Percentiles rank a stretch among this genome's conserved stretches.
Evolutionary conservation across 352 stramenopile species (phyloP).

Genomic region (Globisporangium canariense): DNA sequence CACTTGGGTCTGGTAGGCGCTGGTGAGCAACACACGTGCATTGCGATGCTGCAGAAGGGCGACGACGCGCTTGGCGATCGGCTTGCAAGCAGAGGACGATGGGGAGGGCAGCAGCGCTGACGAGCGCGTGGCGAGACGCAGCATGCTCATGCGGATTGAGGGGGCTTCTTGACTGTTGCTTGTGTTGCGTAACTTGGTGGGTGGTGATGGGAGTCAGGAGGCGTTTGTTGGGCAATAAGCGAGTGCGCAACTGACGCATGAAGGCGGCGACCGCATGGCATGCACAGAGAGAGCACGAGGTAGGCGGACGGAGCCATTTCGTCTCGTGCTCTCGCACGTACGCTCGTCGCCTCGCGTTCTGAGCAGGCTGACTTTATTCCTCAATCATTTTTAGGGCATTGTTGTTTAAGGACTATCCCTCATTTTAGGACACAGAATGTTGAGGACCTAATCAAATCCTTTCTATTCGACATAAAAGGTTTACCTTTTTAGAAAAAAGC

Average conservation of each 20-base stretch:
- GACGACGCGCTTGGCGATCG: background rate
- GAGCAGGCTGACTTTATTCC: background rate
- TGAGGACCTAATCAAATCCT: too few relatives aligned
- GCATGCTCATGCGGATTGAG: background rate
- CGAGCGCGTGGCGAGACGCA: slow-evolving; percentile 4
- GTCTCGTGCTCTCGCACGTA: too few relatives aligned
- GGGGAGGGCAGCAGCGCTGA: background rate
- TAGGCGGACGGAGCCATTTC: slow-evolving; percentile 5
- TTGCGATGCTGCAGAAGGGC: slow-evolving; percentile 1
- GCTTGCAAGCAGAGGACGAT: background rate
- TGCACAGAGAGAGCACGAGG: background rate
- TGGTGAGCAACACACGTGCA: slow-evolving; percentile 16
- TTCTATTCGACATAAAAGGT: too few relatives aligned
- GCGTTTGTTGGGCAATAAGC: background rate
- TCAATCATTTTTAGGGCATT: too few relatives aligned
- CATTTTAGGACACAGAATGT: too few relatives aligned
- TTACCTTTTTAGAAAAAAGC: too few relatives aligned
- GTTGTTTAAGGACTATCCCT: too few relatives aligned
- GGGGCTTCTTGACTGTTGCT: background rate
- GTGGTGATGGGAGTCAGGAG: background rate
- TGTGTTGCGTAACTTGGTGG: background rate
- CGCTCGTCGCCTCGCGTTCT: slow-evolving; percentile 12
- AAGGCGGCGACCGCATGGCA: background rate
- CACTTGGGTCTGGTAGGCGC: slow-evolving; percentile 12
- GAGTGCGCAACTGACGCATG: background rate